phyloP scores from a whole-genome alignment of 2,329 filamentous ascomycete genomes.

The Bimuria novae-zelandiae region DNA sequence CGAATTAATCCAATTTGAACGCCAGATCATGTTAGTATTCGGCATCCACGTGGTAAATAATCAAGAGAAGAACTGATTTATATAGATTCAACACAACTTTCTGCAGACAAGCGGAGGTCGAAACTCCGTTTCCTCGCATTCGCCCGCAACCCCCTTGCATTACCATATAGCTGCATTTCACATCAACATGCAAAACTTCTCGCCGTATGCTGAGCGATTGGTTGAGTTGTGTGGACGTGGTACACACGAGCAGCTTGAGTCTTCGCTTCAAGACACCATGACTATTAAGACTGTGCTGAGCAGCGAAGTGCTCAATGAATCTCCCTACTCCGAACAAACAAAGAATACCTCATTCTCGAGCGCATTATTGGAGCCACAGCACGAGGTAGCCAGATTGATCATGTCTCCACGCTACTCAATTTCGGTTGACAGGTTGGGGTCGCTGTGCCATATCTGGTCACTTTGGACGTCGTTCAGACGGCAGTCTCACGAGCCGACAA shows the following conservation, averaged over 20 bases:
- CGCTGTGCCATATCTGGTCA: background rate
- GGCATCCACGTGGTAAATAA: too few relatives aligned
- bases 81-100: too few relatives aligned
- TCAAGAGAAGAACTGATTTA: too few relatives aligned
- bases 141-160: background rate
- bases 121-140: background rate
- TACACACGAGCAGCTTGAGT: constrained; percentile 3
- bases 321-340: background rate
- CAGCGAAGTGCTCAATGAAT: background rate
- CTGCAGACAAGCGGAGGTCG: background rate
- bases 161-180: background rate
- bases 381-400: background rate
- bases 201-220: background rate
- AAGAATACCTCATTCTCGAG: constrained; percentile 5
- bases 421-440: constrained; percentile 6
- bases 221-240: constrained; percentile 2
- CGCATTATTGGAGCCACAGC: constrained; percentile 9
- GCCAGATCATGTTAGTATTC: too few relatives aligned
- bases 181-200: constrained; percentile 1
- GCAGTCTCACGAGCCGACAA: background rate
- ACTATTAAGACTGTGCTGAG: background rate
- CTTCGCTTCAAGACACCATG: background rate
- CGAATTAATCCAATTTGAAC: too few relatives aligned
- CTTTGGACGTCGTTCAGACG: background rate
- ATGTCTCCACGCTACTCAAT: background rate